Evolutionary conservation across 768 basidiomycete species (phyloP).

Genomic region (Terana coerulea): DNA sequence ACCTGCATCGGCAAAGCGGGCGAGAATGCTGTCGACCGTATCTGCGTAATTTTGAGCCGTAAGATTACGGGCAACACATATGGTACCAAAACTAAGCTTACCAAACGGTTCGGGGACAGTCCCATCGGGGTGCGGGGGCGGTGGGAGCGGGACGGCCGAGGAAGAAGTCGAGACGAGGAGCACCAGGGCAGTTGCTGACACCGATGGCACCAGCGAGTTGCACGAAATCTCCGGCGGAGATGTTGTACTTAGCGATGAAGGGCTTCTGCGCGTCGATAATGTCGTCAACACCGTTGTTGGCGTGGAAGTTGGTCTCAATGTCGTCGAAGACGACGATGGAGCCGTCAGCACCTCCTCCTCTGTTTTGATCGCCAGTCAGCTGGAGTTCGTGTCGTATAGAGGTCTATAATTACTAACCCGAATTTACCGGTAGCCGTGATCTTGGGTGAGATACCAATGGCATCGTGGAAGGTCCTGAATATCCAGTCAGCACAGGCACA

Average conservation of each 20-base stretch:
- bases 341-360: slow-evolving; percentile 22
- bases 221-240: slow-evolving; percentile 25
- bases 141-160: slow-evolving; percentile 25
- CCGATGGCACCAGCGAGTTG: slow-evolving; percentile 33
- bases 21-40: slow-evolving; percentile 23
- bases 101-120: slow-evolving; percentile 23
- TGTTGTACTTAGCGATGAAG: slow-evolving; percentile 19
- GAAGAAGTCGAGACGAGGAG: slow-evolving; percentile 35
- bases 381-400: neutral
- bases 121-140: slow-evolving; percentile 19
- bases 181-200: slow-evolving; percentile 36
- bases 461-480: slow-evolving; percentile 22
- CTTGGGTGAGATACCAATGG: slow-evolving; percentile 18
- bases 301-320: slow-evolving; percentile 20
- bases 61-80: neutral
- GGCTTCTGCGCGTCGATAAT: slow-evolving; percentile 21
- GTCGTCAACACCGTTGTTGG: slow-evolving; percentile 24
- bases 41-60: slow-evolving; percentile 5
- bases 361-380: neutral
- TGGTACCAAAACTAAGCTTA: neutral
- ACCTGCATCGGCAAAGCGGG: too few relatives aligned
- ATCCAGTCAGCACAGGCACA: neutral
- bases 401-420: slow-evolving; percentile 5
- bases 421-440: too few relatives aligned
- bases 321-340: slow-evolving; percentile 19